Evolutionary conservation across 1,139 yeast species (phyloP).

Genomic region (Zygoascus meyerae): DNA sequence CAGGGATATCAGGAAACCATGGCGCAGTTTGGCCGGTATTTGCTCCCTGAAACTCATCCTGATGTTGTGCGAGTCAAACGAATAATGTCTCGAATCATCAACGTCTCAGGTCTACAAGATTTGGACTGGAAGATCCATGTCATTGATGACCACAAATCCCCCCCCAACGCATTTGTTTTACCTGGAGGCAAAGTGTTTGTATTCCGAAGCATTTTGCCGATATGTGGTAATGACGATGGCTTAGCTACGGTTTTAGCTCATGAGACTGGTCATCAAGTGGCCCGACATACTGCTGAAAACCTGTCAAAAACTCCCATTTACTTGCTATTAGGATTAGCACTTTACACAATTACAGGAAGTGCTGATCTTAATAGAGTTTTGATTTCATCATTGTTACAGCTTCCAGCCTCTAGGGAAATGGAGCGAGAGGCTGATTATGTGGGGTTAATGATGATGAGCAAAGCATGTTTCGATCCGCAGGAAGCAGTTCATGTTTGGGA

Average conservation of each 20-base stretch:
- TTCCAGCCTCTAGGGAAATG: conserved; percentile 89
- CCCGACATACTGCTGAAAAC: conserved; percentile 85
- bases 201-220: conserved; percentile 69
- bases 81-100: conserved; percentile 59
- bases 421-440: conserved; percentile 95
- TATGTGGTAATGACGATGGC: conserved; percentile 80
- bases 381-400: conserved; percentile 53
- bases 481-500: conserved; percentile 77
- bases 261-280: conserved; percentile 89
- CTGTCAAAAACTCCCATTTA: conserved; percentile 44
- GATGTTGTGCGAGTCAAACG: conserved; percentile 47
- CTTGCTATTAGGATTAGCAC: conserved; percentile 44
- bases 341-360: conserved; percentile 50
- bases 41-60: conserved; percentile 39
- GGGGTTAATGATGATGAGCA: conserved; percentile 86
- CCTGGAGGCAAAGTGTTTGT: conserved; percentile 97
- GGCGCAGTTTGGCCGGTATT: conserved; percentile 28
- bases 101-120: conserved; percentile 30
- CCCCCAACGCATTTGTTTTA: conserved; percentile 93
- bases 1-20: conserved; percentile 59
- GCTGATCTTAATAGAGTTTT: conserved; percentile 50
- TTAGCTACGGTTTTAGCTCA: conserved; percentile 90
- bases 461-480: conserved; percentile 75
- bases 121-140: conserved; percentile 80
- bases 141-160: conserved; percentile 57